Conservation (phyloP, 2,329 filamentous ascomycete genomes). For the Beauveria varroae region DNA sequence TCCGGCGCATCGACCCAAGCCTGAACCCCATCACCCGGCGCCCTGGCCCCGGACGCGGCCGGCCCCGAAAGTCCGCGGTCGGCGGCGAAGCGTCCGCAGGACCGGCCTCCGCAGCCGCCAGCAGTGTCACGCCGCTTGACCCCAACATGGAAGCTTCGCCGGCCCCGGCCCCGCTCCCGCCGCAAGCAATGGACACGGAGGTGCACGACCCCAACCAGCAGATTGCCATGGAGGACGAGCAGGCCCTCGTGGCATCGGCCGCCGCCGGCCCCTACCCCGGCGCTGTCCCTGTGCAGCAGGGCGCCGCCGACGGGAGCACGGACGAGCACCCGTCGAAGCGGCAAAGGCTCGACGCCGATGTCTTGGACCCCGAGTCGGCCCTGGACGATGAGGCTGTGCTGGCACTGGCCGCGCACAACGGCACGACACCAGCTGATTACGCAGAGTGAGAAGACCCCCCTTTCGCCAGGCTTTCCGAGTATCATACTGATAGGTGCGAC, state of each 20-base stretch:
- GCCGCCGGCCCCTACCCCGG: background rate
- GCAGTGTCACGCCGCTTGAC: background rate
- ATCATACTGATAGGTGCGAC: slow-evolving; percentile 10
- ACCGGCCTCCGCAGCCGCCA: background rate
- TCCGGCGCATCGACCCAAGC: slow-evolving; percentile 41
- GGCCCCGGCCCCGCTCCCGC: background rate
- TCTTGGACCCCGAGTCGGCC: slow-evolving; percentile 24
- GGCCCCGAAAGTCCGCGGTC: slow-evolving; percentile 35
- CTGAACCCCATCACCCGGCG: slow-evolving; percentile 53
- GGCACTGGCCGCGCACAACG: slow-evolving; percentile 38
- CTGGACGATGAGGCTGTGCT: slow-evolving; percentile 43
- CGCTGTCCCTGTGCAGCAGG: background rate
- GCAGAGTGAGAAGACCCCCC: slow-evolving; percentile 30
- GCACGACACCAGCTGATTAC: slow-evolving; percentile 31
- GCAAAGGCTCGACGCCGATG: slow-evolving; percentile 28
- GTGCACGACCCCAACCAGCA: background rate
- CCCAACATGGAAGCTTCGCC: background rate
- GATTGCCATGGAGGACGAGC: slow-evolving; percentile 3
- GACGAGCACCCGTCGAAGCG: slow-evolving; percentile 34
- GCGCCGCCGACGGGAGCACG: background rate
- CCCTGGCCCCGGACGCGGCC: slow-evolving; percentile 49
- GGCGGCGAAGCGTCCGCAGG: background rate
- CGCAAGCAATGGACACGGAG: background rate
- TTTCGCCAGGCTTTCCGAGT: no score
- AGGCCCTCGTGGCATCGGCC: background rate